phyloP scores from a whole-genome alignment of 2,329 filamentous ascomycete genomes.

The Aureobasidium sp. region DNA sequence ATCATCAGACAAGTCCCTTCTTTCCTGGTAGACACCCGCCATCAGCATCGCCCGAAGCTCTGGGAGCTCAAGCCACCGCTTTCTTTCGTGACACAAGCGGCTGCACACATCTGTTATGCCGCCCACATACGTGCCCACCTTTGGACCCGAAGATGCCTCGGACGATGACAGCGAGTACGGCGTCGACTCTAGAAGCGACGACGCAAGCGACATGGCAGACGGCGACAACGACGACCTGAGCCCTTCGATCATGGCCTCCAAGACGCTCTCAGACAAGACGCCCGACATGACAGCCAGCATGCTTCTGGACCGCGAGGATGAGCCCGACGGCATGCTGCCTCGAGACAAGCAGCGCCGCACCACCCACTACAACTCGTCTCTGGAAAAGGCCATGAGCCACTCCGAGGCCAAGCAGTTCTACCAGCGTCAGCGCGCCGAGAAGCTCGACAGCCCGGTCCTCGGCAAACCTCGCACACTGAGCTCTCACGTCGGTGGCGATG shows the following conservation, averaged over 20 bases:
- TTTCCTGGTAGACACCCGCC: background rate
- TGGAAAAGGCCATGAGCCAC: constrained; percentile 90
- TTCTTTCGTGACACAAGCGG: background rate
- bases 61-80: constrained; percentile 1
- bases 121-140: constrained; percentile 14
- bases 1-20: background rate
- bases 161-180: constrained; percentile 10
- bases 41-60: background rate
- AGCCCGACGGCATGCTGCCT: constrained; percentile 34
- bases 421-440: constrained; percentile 72
- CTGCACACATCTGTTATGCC: background rate
- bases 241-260: background rate
- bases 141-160: constrained; percentile 5
- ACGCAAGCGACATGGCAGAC: background rate
- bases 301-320: constrained; percentile 21
- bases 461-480: constrained; percentile 40
- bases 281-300: constrained; percentile 10
- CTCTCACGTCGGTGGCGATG: constrained; percentile 33
- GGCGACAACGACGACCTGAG: background rate
- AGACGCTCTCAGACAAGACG: background rate
- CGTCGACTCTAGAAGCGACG: background rate
- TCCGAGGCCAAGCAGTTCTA: constrained; percentile 95
- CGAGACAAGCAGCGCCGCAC: constrained; percentile 58
- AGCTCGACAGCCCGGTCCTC: constrained; percentile 37
- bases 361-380: constrained; percentile 86